A percentile compares a stretch with the other conserved stretches of the same genome.
Conservation (phyloP, 768 basidiomycete genomes). For the Mycena vulgaris region DNA sequence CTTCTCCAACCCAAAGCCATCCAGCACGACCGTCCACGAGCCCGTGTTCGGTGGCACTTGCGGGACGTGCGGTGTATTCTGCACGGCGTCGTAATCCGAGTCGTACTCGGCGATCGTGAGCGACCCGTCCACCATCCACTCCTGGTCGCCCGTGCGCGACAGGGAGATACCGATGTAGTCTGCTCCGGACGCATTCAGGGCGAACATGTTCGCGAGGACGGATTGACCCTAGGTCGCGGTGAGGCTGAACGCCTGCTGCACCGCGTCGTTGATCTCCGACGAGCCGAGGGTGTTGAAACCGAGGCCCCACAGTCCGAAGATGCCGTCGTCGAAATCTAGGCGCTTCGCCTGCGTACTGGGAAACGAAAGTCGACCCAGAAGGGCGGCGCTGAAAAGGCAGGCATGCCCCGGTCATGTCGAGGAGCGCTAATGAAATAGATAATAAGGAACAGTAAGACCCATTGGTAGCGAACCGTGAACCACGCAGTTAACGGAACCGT, state of each 20-base stretch:
- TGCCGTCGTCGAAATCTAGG: slow-evolving; percentile 27
- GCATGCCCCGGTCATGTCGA: slow-evolving; percentile 23
- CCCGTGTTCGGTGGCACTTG: slow-evolving; percentile 30
- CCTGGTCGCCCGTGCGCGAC: slow-evolving; percentile 32
- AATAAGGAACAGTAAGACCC: background rate
- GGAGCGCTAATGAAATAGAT: slow-evolving; percentile 20
- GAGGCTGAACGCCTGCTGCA: slow-evolving; percentile 14
- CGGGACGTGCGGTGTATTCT: slow-evolving; percentile 25
- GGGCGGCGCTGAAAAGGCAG: no score
- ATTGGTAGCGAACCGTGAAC: no score
- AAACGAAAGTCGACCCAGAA: background rate
- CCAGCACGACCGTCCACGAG: slow-evolving; percentile 33
- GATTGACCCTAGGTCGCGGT: slow-evolving; percentile 29
- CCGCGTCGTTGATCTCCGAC: slow-evolving; percentile 29
- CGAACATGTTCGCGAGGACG: slow-evolving; percentile 36
- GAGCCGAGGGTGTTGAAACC: slow-evolving; percentile 35
- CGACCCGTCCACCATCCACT: slow-evolving; percentile 33
- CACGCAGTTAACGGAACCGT: slow-evolving; percentile 27
- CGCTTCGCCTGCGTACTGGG: slow-evolving; percentile 19
- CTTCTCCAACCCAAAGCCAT: slow-evolving; percentile 27
- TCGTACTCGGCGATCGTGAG: slow-evolving; percentile 37
- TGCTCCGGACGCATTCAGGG: slow-evolving; percentile 7
- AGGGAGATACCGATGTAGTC: slow-evolving; percentile 37
- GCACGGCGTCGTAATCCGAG: slow-evolving; percentile 27
- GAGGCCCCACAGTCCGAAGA: slow-evolving; percentile 34